Evolutionary conservation across 805 yeast species (phyloP).

Genomic region (Priceomyces carsonii): DNA sequence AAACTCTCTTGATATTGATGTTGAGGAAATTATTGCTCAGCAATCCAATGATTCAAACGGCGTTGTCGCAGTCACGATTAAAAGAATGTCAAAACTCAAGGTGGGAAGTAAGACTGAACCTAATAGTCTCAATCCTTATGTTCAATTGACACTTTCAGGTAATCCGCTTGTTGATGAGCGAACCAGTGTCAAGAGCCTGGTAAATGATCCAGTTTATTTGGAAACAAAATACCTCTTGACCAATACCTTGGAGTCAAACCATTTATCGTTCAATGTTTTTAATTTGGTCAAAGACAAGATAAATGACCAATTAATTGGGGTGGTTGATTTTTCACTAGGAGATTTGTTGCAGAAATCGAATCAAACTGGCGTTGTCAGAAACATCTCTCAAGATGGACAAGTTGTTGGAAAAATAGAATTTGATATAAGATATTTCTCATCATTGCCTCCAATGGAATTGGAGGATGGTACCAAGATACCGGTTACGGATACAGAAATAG

Average conservation of each 20-base stretch:
- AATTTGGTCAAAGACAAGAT: conserved; percentile 55
- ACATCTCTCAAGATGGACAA: conserved; percentile 50
- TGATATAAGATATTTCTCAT: conserved; percentile 54
- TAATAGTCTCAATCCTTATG: conserved; percentile 55
- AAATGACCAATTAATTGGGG: conserved; percentile 51
- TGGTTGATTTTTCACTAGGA: conserved; percentile 54
- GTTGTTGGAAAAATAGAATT: conserved; percentile 60
- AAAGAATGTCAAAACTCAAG: conserved; percentile 52
- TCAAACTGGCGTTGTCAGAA: conserved; percentile 43
- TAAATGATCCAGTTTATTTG: conserved; percentile 63
- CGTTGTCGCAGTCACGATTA: conserved; percentile 62
- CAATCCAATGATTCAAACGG: conserved; percentile 70
- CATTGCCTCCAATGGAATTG: conserved; percentile 42
- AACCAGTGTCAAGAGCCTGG: conserved; percentile 58
- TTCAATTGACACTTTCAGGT: conserved; percentile 38
- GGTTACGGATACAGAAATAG: conserved; percentile 64
- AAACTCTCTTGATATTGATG: conserved; percentile 72
- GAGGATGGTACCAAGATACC: conserved; percentile 52
- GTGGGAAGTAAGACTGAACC: conserved; percentile 39
- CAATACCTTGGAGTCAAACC: conserved; percentile 54
- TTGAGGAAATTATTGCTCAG: conserved; percentile 67
- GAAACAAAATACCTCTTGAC: conserved; percentile 65
- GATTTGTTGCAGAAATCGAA: conserved; percentile 58
- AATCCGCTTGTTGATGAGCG: conserved; percentile 47
- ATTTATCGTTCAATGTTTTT: conserved; percentile 52